These are phyloP conservation scores for Globisporangium rhizosaccharum DNA, from an alignment of 352 stramenopile species.

Conservation along the genomic window DNA sequence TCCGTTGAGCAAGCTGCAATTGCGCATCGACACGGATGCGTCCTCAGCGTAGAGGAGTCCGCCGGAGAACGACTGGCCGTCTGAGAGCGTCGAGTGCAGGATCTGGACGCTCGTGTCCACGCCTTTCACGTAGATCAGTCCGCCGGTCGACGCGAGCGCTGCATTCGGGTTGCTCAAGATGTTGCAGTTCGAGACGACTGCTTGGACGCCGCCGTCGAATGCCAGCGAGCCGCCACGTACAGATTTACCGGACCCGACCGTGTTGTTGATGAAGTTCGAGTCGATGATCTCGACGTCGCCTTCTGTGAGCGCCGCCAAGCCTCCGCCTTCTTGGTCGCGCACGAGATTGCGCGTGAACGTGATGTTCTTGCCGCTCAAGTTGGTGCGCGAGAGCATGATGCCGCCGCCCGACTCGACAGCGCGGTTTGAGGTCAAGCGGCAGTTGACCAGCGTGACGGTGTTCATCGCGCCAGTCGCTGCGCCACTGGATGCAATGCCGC, in stretches of 20 bases:
- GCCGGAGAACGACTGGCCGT: slow-evolving; percentile 34
- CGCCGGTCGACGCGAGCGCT: slow-evolving; percentile 23
- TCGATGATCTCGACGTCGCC: slow-evolving; percentile 12
- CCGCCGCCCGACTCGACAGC: slow-evolving; percentile 23
- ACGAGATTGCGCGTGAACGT: slow-evolving; percentile 18
- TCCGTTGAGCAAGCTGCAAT: slow-evolving; percentile 29
- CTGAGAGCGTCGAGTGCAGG: slow-evolving; percentile 28
- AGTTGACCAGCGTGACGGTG: slow-evolving; percentile 17
- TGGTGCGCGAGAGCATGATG: slow-evolving; percentile 22
- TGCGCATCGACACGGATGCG: slow-evolving; percentile 19
- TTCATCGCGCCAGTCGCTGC: slow-evolving; percentile 6
- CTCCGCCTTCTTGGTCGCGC: slow-evolving; percentile 20
- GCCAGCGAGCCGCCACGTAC: slow-evolving; percentile 24
- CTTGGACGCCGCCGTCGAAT: slow-evolving; percentile 14
- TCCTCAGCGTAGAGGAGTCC: slow-evolving; percentile 39
- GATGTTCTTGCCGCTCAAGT: slow-evolving; percentile 18
- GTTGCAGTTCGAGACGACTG: slow-evolving; percentile 21
- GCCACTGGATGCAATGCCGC: slow-evolving; percentile 20
- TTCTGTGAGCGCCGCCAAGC: slow-evolving; percentile 19
- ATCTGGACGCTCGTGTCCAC: slow-evolving; percentile 23
- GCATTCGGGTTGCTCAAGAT: slow-evolving; percentile 29
- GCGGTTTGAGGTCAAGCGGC: slow-evolving; percentile 18
- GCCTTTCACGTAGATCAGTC: slow-evolving; percentile 40
- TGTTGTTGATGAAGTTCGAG: slow-evolving; percentile 39
- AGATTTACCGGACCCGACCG: slow-evolving; percentile 12